Evolutionary conservation across 1,284 basidiomycete genomes (phyloP), one percentile per base, ranked within the genome.

Genomic region (Athelia sp.): DNA sequence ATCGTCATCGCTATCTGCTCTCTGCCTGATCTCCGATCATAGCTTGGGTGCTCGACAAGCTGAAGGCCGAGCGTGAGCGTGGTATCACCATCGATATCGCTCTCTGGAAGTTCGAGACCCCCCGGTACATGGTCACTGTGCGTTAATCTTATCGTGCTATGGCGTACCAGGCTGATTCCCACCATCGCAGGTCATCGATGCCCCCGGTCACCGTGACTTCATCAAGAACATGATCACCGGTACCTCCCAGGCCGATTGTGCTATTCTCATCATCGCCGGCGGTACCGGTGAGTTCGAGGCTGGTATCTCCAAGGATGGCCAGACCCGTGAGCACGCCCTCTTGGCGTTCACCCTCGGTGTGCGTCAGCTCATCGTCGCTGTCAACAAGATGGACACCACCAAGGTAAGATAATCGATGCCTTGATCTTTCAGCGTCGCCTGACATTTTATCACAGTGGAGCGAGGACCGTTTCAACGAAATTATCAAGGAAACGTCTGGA

Each of bases 141-240:
- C 56, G 85, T 63, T 11, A 31, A 58, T 53, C 15, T 22, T 14
- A 4, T 17, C 38, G 19, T 45, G 21, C n/a, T 14, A 26, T 24
- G 45, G 47, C 46, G 58, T 54, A 60, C 59, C 54, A 49, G 46
- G 50, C 50, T 48, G 40, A 52, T 52, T n/a, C n/a, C n/a, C 26
- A 13, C 13, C 26, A 29, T 29, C 26, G 21, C 52, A 90, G 88
- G 93, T 96, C 76, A 96, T 96, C 63, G 95, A 98, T 72, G 97
- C 96, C 73, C 97, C 96, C 50, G 97, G 96, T 71, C 97, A 99
- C 79, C 94, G 96, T 88, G 97, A 99, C 74, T 99, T 99, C 80
- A 99, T 99, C 87, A 99, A 99, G 84, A 99, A 98, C 92, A 98
- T 98, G 94, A 98, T 98, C 72, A 98, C 94, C 57, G 96, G 96